Percentiles rank a stretch among this genome's conserved stretches.
phyloP scores from a whole-genome alignment of 768 basidiomycete genomes.

The Sarcodon aspratus region DNA sequence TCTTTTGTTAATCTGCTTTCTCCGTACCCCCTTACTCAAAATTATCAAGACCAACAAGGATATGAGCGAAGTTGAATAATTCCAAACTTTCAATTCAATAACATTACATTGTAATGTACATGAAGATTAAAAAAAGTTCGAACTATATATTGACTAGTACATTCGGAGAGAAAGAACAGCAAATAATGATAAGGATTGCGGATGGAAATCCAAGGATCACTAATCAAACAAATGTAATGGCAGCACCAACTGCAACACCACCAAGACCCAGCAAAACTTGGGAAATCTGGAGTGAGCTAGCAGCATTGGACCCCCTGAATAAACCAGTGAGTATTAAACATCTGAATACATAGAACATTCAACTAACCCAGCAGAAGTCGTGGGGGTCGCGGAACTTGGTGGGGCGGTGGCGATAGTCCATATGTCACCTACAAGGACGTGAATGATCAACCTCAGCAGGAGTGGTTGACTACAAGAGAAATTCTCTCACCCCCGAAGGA shows the following conservation, averaged over 20 bases:
- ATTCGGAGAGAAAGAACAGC: not conserved
- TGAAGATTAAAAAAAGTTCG: not conserved
- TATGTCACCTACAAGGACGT: conserved; percentile 2
- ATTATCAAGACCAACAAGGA: conserved; percentile 51
- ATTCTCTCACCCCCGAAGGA: conserved; percentile 30
- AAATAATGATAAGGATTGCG: not conserved
- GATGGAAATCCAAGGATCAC: not conserved
- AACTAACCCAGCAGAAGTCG: conserved; percentile 5
- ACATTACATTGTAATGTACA: not conserved
- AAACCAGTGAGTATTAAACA: too few relatives aligned
- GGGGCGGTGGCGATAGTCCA: conserved; percentile 38
- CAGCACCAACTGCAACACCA: not conserved
- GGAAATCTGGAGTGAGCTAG: not conserved
- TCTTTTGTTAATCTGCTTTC: conserved; percentile 2
- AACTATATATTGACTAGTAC: not conserved
- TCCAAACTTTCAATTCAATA: conserved; percentile 2
- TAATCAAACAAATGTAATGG: not conserved
- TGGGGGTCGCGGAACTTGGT: conserved; percentile 18
- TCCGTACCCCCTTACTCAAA: not conserved
- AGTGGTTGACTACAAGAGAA: too few relatives aligned
- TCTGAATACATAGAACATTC: not conserved
- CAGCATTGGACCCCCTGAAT: too few relatives aligned
- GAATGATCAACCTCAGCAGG: too few relatives aligned
- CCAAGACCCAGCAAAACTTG: not conserved
- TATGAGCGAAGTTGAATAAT: conserved; percentile 24